Base-by-base conservation (phyloP, 306 rosid species). In the Fragaria ananassa region DNA sequence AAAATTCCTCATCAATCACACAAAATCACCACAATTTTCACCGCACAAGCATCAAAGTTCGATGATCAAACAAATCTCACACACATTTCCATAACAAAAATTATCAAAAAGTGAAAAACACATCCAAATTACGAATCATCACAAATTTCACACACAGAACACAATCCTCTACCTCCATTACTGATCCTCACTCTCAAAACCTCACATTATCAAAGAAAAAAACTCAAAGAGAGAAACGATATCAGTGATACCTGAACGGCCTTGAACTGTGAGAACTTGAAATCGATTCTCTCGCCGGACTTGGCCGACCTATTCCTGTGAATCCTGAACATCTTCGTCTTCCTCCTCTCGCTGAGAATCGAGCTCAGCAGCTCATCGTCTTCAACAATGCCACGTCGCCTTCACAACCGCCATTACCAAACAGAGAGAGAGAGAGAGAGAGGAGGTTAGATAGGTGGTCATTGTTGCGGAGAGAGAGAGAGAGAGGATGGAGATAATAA, bases 361-460 rank as follows among this genome's bases (percentile, higher is more conserved):
- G 35, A 41, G 31, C 34, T 23, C 39, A 34, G 9, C 39, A 34
- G 9, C 10, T 17, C 69, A 64, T 64, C 46, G 14, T 18, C 18
- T 39, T 9, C 18, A 10, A 10, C 27, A 35, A 35, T 21, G n/a
- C 17, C n/a, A 13, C 50, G 5, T 53, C 64, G 37, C 41, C 81
- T 62, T 68, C 78, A 54, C 81, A 82, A 81, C 78, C 71, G 73
- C 47, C 85, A 74, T 80, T 80, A 88, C 93, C 97, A 90, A 84
- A 87, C 76, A 71, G 62, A 79, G 85, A 79, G 61, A 82, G 85
- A 80, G 85, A 83, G 54, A 39, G 42, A 8, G 86, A 81, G 92
- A 76, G 54, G 66, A 74, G 74, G 89, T 89, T 87, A 86, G 98
- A 88, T 90, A 74, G 82, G 25, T 80, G 81, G 97, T 95, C 97